A percentile compares a stretch with the other conserved stretches of the same genome.
Evolutionary conservation across 2,329 filamentous ascomycete genomes (phyloP).

Genomic region (Colletotrichum kahawae): DNA sequence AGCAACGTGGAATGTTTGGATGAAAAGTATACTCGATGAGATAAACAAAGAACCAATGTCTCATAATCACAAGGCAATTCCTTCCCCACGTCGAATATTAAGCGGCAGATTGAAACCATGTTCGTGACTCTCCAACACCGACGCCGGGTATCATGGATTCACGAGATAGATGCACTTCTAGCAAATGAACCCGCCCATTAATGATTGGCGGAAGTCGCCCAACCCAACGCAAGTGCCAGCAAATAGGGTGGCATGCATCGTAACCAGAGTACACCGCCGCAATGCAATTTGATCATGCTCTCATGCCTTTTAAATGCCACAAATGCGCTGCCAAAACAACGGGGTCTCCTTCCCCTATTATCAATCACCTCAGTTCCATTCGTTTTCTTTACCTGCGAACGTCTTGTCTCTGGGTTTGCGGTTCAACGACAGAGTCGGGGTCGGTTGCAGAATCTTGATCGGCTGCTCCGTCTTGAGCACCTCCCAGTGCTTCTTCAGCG

Average conservation of each 20-base stretch:
- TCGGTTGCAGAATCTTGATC: constrained; percentile 5
- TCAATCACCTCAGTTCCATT: not conserved
- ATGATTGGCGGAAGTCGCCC: not conserved
- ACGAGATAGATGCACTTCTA: not conserved
- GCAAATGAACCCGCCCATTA: not conserved
- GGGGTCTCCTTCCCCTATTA: not conserved
- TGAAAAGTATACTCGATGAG: not conserved
- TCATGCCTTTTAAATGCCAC: not conserved
- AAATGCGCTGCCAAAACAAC: not conserved
- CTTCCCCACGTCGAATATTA: not conserved
- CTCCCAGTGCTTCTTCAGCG: constrained; percentile 37
- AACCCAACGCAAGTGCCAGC: not conserved
- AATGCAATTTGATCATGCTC: constrained; percentile 12
- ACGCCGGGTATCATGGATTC: constrained; percentile 14
- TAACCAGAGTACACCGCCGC: constrained; percentile 8
- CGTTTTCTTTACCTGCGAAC: not conserved
- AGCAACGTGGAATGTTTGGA: not conserved
- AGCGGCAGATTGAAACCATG: not conserved
- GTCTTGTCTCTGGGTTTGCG: constrained; percentile 3
- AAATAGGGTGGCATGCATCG: not conserved
- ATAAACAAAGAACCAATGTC: not conserved
- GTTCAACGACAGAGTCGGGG: constrained; percentile 31
- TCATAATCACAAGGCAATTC: not conserved
- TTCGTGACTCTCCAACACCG: not conserved
- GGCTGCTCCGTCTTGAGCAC: constrained; percentile 32